These are phyloP conservation scores for Coriaria nepalensis DNA, from an alignment of 306 rosid genomes.

Conservation along the genomic window DNA sequence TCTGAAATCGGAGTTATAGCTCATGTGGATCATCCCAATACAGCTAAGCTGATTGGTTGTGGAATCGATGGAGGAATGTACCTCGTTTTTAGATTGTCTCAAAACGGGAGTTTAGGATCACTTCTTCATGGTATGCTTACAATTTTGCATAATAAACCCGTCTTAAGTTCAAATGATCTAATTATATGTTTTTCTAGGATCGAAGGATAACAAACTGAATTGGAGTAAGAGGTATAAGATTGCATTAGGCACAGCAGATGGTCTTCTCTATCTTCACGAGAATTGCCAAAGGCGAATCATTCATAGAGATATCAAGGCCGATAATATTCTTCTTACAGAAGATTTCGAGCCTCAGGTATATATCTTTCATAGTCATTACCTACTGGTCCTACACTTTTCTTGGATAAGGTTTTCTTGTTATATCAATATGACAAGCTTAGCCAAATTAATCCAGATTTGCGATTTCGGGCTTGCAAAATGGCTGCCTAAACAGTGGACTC, in stretches of 20 bases:
- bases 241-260: conserved; percentile 52
- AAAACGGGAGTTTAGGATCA: conserved; percentile 62
- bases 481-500: conserved; percentile 61
- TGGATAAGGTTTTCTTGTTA: background rate
- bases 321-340: conserved; percentile 59
- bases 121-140: conserved; percentile 53
- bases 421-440: conserved; percentile 5
- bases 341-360: conserved; percentile 74
- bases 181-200: conserved; percentile 27
- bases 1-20: conserved; percentile 66
- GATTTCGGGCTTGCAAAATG: conserved; percentile 93
- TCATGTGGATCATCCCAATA: conserved; percentile 62
- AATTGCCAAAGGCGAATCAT: conserved; percentile 54
- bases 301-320: conserved; percentile 76
- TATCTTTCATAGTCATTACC: background rate
- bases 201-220: conserved; percentile 25
- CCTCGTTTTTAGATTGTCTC: conserved; percentile 55
- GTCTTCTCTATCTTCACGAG: conserved; percentile 73
- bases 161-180: conserved; percentile 2
- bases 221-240: conserved; percentile 70
- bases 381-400: background rate
- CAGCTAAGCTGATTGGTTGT: conserved; percentile 62
- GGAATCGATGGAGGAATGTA: conserved; percentile 59
- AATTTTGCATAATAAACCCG: conserved; percentile 2
- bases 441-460: conserved; percentile 48